Evolutionary conservation across 1,284 basidiomycete genomes (phyloP), one percentile per base, ranked within the genome.

Genomic region (Melampsora americana): DNA sequence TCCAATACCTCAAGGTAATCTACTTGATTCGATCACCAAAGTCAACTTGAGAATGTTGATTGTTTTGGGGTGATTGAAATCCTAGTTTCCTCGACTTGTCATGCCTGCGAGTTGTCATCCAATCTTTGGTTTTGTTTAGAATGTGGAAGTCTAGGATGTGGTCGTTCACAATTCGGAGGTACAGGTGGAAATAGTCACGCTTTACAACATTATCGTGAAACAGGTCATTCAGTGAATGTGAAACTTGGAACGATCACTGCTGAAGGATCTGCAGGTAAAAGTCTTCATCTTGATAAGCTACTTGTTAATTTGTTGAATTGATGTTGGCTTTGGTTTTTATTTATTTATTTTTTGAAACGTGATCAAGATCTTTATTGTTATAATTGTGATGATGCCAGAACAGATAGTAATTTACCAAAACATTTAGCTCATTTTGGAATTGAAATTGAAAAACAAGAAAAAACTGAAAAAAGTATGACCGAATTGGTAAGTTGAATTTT

Each of bases 231-330:
- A 0, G 87, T 95, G 30, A 91, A 90, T 74, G 95, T 98, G 66
- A 99, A 99, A 83, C 86, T 98, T 2, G 95, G 95, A 1, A 99
- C 95, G 0, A 97, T 99, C 80, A 96, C 95, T 0, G 91, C 95
- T 0, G 95, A 99, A 81, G 95, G 95, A 2, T 87, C 85, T 6
- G 95, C 92, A 77, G 92, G 92, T 92, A 77, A 60, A 85, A 80
- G 1, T 18, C n/a, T 5, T 20, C 12, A 9, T 56, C 14, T 26
- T 16, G 4, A 7, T 72, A 20, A 9, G 67, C 9, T 3, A 48
- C 6, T 11, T 62, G 6, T 44, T 4, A 9, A 35, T 35, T 35
- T 26, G 9, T 59, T 9, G 53, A 23, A 16, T 16, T 30, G 18
- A 56, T n/a, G 30, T 14, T 78, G n/a, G 9, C 56, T n/a, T 76